Conservation (phyloP, 345 rosid species). For the Durio zibethinus region DNA sequence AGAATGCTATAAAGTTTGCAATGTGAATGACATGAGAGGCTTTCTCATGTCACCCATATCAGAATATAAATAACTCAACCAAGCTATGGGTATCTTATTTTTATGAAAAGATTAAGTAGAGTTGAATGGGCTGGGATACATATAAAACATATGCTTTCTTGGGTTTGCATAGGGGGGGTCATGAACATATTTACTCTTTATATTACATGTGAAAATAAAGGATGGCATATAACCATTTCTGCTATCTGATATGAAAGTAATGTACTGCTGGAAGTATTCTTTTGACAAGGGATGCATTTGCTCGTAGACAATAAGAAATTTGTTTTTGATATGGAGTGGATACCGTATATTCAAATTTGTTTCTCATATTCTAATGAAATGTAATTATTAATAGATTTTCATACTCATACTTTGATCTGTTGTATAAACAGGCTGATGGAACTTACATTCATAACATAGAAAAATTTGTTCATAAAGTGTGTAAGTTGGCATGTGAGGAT, state of each 20-base stretch:
- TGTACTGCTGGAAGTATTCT: neutral
- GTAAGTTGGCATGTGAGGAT: conserved; percentile 54
- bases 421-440: conserved; percentile 64
- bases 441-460: conserved; percentile 74
- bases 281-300: neutral
- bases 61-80: neutral
- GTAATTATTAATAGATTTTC: neutral
- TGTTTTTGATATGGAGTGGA: neutral
- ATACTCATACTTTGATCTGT: conserved; percentile 18
- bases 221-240: neutral
- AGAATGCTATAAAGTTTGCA: neutral
- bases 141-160: neutral
- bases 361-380: neutral
- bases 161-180: neutral
- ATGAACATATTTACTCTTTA: neutral
- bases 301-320: neutral
- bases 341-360: neutral
- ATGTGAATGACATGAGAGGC: neutral
- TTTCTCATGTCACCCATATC: neutral
- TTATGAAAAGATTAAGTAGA: neutral
- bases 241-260: neutral
- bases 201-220: neutral
- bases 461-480: conserved; percentile 63
- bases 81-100: neutral
- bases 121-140: neutral